phyloP scores from a whole-genome alignment of 768 basidiomycete genomes.

The Russula vinacea region DNA sequence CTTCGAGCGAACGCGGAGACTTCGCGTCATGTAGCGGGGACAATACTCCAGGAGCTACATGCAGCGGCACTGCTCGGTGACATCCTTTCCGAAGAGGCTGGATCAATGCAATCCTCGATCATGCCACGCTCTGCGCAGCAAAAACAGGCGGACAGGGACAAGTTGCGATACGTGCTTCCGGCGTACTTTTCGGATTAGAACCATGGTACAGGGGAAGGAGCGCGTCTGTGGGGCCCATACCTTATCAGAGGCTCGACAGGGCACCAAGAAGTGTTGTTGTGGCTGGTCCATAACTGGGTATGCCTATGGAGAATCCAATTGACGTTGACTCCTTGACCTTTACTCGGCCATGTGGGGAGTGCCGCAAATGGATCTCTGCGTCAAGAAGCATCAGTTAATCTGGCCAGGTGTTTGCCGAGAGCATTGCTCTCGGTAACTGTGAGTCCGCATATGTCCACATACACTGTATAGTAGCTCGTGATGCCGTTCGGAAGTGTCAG shows the following conservation, averaged over 20 bases:
- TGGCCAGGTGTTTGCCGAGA: no score
- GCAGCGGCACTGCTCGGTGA: slow-evolving; percentile 50
- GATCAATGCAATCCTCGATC: slow-evolving; percentile 82
- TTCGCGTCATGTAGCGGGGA: slow-evolving; percentile 69
- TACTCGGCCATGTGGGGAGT: background rate
- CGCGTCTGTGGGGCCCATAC: background rate
- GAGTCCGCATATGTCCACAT: no score
- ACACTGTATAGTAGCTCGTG: no score
- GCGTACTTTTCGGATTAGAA: slow-evolving; percentile 54
- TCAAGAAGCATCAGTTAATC: no score
- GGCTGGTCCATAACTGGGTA: background rate
- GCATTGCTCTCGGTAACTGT: no score
- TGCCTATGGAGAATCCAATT: background rate
- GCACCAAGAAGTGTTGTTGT: background rate
- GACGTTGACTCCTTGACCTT: background rate
- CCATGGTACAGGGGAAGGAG: background rate
- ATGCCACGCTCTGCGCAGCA: slow-evolving; percentile 64
- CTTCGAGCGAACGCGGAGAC: slow-evolving; percentile 84
- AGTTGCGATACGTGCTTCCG: slow-evolving; percentile 73
- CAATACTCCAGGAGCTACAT: slow-evolving; percentile 69
- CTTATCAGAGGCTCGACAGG: background rate
- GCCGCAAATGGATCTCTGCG: background rate
- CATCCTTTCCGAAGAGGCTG: slow-evolving; percentile 65
- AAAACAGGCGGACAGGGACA: slow-evolving; percentile 58
- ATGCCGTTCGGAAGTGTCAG: no score